Conservation (phyloP, 306 rosid species). For the Malus asiatica region DNA sequence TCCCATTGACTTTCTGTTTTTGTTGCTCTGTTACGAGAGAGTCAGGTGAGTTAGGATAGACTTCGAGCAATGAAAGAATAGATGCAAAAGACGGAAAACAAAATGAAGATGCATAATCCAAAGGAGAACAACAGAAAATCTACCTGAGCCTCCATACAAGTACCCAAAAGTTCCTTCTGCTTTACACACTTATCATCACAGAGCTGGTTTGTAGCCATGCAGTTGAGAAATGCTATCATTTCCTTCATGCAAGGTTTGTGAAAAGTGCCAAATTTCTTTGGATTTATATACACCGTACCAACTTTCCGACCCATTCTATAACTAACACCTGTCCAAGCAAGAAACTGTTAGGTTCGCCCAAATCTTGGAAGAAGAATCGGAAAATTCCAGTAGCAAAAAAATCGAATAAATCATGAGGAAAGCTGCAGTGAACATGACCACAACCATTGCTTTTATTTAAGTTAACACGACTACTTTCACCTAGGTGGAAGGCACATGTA, state of each 20-base stretch:
- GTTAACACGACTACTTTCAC: neutral
- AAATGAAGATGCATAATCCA: neutral
- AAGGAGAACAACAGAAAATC: constrained; percentile 1
- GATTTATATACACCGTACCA: constrained; percentile 54
- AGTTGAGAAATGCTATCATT: constrained; percentile 65
- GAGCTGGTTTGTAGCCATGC: constrained; percentile 47
- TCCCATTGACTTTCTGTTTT: constrained; percentile 65
- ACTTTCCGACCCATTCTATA: constrained; percentile 71
- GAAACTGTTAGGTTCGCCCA: neutral
- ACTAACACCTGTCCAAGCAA: neutral
- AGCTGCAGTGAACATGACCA: neutral
- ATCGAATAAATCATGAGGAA: neutral
- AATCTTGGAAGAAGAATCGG: neutral
- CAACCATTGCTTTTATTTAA: neutral
- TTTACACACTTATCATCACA: constrained; percentile 35
- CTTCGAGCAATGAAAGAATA: neutral
- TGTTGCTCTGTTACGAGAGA: constrained; percentile 46
- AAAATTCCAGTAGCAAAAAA: neutral
- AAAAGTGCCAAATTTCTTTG: constrained; percentile 65
- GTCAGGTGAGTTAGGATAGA: constrained; percentile 1
- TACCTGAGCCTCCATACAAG: constrained; percentile 81
- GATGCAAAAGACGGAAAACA: neutral
- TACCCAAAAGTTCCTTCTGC: constrained; percentile 51
- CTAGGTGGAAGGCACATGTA: neutral
- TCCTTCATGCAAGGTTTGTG: constrained; percentile 93